These are phyloP conservation scores for Sphaerulina musiva DNA, from an alignment of 2,329 filamentous ascomycete genomes.

Conservation along the genomic window DNA sequence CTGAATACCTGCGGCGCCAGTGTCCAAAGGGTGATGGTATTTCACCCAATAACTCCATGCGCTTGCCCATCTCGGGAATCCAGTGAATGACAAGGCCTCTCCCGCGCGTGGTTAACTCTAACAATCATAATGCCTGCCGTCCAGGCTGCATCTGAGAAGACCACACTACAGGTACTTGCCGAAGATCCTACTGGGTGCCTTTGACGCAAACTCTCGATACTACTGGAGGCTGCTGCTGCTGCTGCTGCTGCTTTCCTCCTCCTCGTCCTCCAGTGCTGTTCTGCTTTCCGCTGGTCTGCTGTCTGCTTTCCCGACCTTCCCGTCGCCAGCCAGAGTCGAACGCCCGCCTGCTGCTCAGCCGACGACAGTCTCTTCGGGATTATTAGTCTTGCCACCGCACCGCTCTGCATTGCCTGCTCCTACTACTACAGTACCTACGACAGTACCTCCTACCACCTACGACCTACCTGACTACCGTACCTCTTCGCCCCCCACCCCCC, in stretches of 20 bases:
- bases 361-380: neutral
- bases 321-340: neutral
- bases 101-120: conserved; percentile 1
- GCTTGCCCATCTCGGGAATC: neutral
- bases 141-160: conserved; percentile 4
- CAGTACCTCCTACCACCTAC: no score
- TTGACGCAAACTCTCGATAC: neutral
- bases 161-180: neutral
- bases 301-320: neutral
- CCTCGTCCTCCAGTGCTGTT: neutral
- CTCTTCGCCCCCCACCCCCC: no score
- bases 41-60: neutral
- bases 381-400: neutral
- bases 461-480: no score
- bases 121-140: neutral
- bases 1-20: neutral
- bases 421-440: no score
- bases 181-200: neutral
- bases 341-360: neutral
- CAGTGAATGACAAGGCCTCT: conserved; percentile 4
- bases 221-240: neutral
- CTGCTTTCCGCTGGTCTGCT: no score
- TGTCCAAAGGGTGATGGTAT: neutral
- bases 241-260: neutral
- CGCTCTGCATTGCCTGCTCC: no score